Evolutionary conservation across 495 filamentous ascomycete genomes (phyloP), one percentile per base, ranked within the genome.

Genomic region (Xylaria venustula): DNA sequence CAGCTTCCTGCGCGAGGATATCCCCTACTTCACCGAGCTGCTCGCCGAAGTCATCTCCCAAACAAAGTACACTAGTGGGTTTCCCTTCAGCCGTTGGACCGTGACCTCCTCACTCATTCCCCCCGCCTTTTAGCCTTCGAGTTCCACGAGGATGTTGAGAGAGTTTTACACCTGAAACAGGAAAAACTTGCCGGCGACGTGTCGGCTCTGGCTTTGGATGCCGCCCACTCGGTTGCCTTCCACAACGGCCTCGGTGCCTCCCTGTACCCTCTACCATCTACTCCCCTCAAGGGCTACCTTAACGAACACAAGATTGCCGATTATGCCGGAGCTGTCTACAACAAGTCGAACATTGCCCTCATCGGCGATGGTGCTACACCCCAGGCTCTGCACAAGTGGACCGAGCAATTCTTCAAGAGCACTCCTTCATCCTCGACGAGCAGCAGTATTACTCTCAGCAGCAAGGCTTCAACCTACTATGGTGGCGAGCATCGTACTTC

Each of bases 21-120:
- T 99, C 61, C 93, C 94, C 63, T 99, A 98, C 85, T 99, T 97
- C 77, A 85, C 91, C 72, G 94, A 99, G 82, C 81, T 97, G 64
- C 84, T 99, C 66, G 92, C 87, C 55, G 94, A 99, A 79, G 90
- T 97, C 71, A 81, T 94, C 63, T 85, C 88, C 55, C 80, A 90
- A 75, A 93, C 95, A 55, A 92, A 89, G 75, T 99, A 89, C 71
- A 83, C 84, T 58, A 82, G 91, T 96, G 81, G 81, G 87, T 75
- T 58, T 64, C 50, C 58, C 47, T 37, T 37, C 28, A 62, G 63
- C 45, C 59, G 52, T 64, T 67, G 62, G 54, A 50, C 36, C n/a
- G 68, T 61, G 57, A 30, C 45, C 41, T 58, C n/a, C 54, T 65
- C 48, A 61, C 26, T 58, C 22, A 51, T 50, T 41, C 52, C 23